Percentiles rank a stretch among this genome's conserved stretches.
Evolutionary conservation across 2,329 filamentous ascomycete genomes (phyloP).

Genomic region (Fusarium hostae): DNA sequence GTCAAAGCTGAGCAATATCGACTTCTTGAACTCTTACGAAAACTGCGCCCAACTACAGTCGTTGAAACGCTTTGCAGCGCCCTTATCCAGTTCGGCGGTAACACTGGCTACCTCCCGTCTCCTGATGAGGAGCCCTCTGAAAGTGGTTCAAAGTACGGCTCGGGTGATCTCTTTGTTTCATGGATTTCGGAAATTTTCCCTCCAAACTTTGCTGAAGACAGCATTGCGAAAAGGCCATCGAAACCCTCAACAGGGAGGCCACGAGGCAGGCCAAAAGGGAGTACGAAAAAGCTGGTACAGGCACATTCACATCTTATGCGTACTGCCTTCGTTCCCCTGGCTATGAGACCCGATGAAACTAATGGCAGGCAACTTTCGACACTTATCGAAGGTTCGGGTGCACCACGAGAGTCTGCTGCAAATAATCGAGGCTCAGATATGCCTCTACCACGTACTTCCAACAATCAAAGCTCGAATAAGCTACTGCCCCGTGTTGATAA

Average conservation of each 20-base stretch:
- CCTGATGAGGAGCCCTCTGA: conserved; percentile 63
- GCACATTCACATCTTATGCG: conserved; percentile 48
- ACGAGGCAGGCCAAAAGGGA: conserved; percentile 67
- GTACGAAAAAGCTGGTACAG: conserved; percentile 50
- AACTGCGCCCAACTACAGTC: conserved; percentile 64
- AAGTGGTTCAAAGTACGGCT: conserved; percentile 66
- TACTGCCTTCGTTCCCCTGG: neutral
- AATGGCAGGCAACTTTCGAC: neutral
- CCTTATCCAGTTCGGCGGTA: conserved; percentile 71
- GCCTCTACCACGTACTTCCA: neutral
- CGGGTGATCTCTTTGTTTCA: conserved; percentile 67
- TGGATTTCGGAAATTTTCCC: conserved; percentile 74
- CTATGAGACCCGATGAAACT: conserved; percentile 3
- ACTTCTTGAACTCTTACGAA: conserved; percentile 66
- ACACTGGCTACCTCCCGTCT: conserved; percentile 65
- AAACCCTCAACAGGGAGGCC: conserved; percentile 50
- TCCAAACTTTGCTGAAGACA: conserved; percentile 41
- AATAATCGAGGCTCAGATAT: neutral
- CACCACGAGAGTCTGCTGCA: neutral
- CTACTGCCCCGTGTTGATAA: neutral
- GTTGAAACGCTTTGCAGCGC: conserved; percentile 73
- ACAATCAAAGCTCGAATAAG: neutral
- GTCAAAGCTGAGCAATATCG: conserved; percentile 70
- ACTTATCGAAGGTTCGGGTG: neutral
- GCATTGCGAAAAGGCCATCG: neutral